Evolutionary conservation across 2,329 filamentous ascomycete genomes (phyloP).

Genomic region (Beauveria medogensis): DNA sequence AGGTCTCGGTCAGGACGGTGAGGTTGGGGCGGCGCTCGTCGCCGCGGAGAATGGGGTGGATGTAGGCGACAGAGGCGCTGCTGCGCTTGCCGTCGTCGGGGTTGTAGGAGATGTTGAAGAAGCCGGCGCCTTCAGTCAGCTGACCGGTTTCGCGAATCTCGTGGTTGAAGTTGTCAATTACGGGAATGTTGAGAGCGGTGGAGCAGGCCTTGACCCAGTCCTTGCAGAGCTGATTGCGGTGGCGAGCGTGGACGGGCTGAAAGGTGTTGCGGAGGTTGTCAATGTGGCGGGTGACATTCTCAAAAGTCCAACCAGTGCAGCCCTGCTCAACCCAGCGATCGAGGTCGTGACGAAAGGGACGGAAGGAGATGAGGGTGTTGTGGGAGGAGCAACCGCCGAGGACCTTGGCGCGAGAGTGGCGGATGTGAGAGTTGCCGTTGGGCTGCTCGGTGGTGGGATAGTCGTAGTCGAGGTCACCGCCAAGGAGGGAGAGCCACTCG

Average conservation of each 20-base stretch:
- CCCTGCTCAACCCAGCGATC: conserved; percentile 76
- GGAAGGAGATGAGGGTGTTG: conserved; percentile 90
- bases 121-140: conserved; percentile 70
- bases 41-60: conserved; percentile 80
- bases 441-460: conserved; percentile 86
- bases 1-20: conserved; percentile 78
- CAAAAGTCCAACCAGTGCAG: conserved; percentile 79
- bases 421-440: conserved; percentile 84
- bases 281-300: conserved; percentile 71
- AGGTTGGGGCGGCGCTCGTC: conserved; percentile 78
- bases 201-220: conserved; percentile 84
- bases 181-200: conserved; percentile 67
- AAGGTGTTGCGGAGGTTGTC: conserved; percentile 85
- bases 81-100: conserved; percentile 78
- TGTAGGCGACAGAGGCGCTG: conserved; percentile 84
- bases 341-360: conserved; percentile 83
- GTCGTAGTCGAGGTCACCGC: conserved; percentile 84
- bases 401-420: conserved; percentile 87
- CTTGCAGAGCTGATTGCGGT: conserved; percentile 84
- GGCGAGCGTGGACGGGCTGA: conserved; percentile 75
- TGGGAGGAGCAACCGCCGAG: conserved; percentile 88
- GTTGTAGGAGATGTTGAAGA: conserved; percentile 88
- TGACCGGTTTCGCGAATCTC: conserved; percentile 68
- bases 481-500: conserved; percentile 78
- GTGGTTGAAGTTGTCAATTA: conserved; percentile 80